Base-by-base conservation (phyloP, 2,329 filamentous ascomycete genomes). In the Aureobasidium melanogenum region DNA sequence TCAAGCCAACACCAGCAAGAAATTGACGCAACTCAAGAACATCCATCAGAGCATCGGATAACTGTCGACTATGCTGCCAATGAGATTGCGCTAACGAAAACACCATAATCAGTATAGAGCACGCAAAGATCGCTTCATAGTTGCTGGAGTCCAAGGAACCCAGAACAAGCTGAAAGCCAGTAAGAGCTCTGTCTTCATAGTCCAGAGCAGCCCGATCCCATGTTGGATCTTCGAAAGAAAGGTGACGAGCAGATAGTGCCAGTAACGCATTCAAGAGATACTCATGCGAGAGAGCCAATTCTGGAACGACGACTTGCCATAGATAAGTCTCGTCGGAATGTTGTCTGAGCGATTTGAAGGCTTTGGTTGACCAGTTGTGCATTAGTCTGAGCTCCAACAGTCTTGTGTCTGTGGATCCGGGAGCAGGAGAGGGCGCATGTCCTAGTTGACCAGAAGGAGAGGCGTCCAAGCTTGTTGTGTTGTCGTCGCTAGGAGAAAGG, bases 201-300 rank as follows among this genome's bases (percentile, higher is more conserved):
- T 61, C 50, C 24, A 61, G 14, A n/a, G 58, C 57, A 12, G 47
- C 36, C 22, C 38, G 34, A 22, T 56, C 52, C 52, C 52, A 56
- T 15, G 5, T 30, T 5, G 32, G 17, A 17, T 19, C 46, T 9
- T 60, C 36, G 22, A 51, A 30, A 14, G 36, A 39, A 3, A 50
- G 36, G 1, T 60, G 57, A 34, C 36, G 41, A 8, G 44, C 44
- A 24, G 57, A 50, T 14, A 60, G 19, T 10, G 44, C 44, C 3
- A 60, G 19, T 5, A 60, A 19, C 7, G 41, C 46, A 52, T 60
- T 47, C 22, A 60, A 24, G 1, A 60, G 28, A 26, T 39, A 60
- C 7, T 30, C 44, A 43, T 51, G 44, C 8, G 34, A 51, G 4
- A 50, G 34, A 24, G 44, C 57, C 44, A 50, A 5, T 24, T 51